Conservation (phyloP, 345 rosid genomes). For the Rhodomyrtus tomentosa region DNA sequence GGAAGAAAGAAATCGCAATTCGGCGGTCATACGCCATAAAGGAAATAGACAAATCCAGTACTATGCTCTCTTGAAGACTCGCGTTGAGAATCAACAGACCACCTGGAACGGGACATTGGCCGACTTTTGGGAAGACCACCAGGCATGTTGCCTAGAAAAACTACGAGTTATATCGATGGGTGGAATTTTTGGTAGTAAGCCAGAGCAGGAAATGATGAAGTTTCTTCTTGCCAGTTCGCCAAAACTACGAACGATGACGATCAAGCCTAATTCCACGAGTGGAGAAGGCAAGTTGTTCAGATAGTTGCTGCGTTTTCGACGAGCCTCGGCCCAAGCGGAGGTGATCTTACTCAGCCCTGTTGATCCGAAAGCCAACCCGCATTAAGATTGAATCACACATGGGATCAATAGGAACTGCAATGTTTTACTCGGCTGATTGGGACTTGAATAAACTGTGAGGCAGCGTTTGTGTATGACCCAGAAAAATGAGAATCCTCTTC, state of each 20-base stretch:
- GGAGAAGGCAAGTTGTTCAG: not conserved
- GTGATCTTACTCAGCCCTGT: not conserved
- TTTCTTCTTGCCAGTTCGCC: not conserved
- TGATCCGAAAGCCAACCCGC: not conserved
- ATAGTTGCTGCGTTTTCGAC: not conserved
- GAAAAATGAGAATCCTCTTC: not conserved
- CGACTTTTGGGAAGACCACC: constrained; percentile 28
- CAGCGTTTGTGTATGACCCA: not conserved
- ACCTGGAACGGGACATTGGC: not conserved
- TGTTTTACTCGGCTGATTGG: constrained; percentile 12
- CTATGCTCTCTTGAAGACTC: constrained; percentile 18
- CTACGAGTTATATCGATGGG: constrained; percentile 23
- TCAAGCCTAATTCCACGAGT: not conserved
- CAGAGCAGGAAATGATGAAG: constrained; percentile 17
- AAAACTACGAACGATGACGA: not conserved
- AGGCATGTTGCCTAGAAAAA: not conserved
- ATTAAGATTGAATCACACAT: not conserved
- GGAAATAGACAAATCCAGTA: not conserved
- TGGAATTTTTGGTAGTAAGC: constrained; percentile 28
- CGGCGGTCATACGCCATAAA: not conserved
- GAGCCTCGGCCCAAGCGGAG: not conserved
- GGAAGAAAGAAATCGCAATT: not conserved
- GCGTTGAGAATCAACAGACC: constrained; percentile 29
- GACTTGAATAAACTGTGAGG: not conserved
- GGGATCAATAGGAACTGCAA: constrained; percentile 28